Evolutionary conservation across 2,329 filamentous ascomycete genomes (phyloP), one percentile per base, ranked within the genome.

Genomic region (Fusarium nodosum): DNA sequence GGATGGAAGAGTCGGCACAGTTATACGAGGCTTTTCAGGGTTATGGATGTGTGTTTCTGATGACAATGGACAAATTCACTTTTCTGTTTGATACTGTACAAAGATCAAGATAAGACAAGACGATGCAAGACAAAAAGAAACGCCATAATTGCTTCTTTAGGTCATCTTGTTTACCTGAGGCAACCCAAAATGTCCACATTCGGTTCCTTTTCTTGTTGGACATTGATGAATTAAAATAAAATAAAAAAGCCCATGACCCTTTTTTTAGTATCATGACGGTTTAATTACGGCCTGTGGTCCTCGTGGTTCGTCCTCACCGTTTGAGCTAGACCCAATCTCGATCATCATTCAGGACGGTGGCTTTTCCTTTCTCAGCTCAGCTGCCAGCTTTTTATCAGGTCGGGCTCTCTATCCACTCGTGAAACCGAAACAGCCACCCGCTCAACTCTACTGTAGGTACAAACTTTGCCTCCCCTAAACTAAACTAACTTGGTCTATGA

Each of bases 191-290:
- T 47, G 28, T 60, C 51, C 39, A 47, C 31, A 48, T 54, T 53
- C 18, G 44, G 42, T 45, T 44, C 36, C 42, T 44, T 44, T n/a
- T 28, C 44, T 50, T 41, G 53, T 53, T 68, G 44, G 47, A 36
- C 39, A 18, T 45, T 59, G 30, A 51, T 47, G 20, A 46, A 39
- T 20, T 5, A 22, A 36, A n/a, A 18, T 2, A 18, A 34, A 7
- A 34, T 18, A 12, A 13, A 41, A 46, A 39, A 33, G 16, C n/a
- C 36, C 33, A 20, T 51, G 13, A 36, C 22, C 44, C 62, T 69
- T 67, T 69, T 69, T 69, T 71, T 71, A 69, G 67, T 42, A 71
- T 60, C 67, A 68, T 69, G 63, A 57, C 63, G 67, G 67, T 51
- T 71, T 68, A 71, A 69, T 71, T 71, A 71, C 67, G 51, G 63